These are phyloP conservation scores for Podospora pseudoanserina DNA, from an alignment of 495 filamentous ascomycete species.

Conservation along the genomic window DNA sequence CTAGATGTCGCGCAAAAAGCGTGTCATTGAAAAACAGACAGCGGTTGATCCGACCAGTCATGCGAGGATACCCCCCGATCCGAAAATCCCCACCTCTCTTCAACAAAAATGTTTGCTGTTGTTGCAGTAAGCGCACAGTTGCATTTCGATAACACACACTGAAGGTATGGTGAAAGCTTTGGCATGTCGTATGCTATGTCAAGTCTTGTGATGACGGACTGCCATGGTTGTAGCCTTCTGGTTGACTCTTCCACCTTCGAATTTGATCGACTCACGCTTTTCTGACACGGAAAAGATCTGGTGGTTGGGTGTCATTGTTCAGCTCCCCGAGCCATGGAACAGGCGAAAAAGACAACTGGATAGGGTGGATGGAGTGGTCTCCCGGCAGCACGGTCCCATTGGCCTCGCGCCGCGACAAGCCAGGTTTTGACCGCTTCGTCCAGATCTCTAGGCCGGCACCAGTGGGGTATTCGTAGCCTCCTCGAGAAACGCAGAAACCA, in stretches of 20 bases:
- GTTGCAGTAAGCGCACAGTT: slow-evolving; percentile 7
- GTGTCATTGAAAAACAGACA: slow-evolving; percentile 4
- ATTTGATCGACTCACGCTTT: background rate
- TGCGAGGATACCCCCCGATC: slow-evolving; percentile 15
- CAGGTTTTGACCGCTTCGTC: slow-evolving; percentile 25
- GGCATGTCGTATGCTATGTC: too few species aligned
- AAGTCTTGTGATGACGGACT: background rate
- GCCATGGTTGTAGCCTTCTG: background rate
- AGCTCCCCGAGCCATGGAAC: background rate
- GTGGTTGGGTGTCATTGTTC: slow-evolving; percentile 2
- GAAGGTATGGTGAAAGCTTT: background rate
- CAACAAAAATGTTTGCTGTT: slow-evolving; percentile 8
- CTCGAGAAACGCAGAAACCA: slow-evolving; percentile 12
- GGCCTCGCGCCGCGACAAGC: slow-evolving; percentile 3
- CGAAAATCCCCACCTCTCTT: slow-evolving; percentile 3
- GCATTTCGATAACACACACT: background rate
- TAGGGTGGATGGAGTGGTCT: slow-evolving; percentile 5
- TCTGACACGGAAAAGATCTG: slow-evolving; percentile 1
- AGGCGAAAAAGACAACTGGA: background rate
- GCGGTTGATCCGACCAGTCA: slow-evolving; percentile 19
- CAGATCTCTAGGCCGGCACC: slow-evolving; percentile 5
- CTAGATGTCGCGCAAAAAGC: slow-evolving; percentile 1
- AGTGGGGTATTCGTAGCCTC: slow-evolving; percentile 16
- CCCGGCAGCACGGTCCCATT: slow-evolving; percentile 20
- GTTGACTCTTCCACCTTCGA: background rate